Conservation (phyloP, 2,329 filamentous ascomycete species). For the Metarhizium sp. region DNA sequence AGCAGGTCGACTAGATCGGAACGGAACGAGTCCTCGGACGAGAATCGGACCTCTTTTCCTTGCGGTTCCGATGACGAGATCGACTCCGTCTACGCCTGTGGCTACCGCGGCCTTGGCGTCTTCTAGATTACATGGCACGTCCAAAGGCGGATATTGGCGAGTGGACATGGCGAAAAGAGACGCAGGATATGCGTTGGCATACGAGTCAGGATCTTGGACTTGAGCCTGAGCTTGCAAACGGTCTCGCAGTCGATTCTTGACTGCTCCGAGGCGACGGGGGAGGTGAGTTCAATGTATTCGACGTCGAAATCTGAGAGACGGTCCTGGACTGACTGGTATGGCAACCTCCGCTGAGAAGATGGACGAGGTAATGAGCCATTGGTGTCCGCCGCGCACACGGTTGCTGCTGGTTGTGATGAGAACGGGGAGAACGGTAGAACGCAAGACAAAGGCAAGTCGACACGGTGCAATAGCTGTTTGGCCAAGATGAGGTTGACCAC, state of each 20-base stretch:
- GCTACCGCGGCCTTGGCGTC: conserved; percentile 68
- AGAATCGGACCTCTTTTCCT: conserved; percentile 25
- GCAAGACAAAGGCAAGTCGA: too few relatives aligned
- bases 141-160: conserved; percentile 8
- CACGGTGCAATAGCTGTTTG: background rate
- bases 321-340: conserved; percentile 10
- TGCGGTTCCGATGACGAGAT: conserved; percentile 43
- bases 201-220: conserved; percentile 30
- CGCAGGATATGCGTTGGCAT: background rate
- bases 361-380: background rate
- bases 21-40: conserved; percentile 78
- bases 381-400: background rate
- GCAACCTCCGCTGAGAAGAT: background rate
- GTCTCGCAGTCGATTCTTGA: conserved; percentile 78
- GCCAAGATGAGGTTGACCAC: too few relatives aligned
- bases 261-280: conserved; percentile 76
- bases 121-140: conserved; percentile 12
- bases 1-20: conserved; percentile 68
- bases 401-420: background rate
- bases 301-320: conserved; percentile 11
- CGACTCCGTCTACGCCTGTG: conserved; percentile 58
- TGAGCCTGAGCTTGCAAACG: conserved; percentile 90
- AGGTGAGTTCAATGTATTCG: conserved; percentile 61
- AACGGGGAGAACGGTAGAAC: background rate
- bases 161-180: background rate